Evolutionary conservation across 768 basidiomycete species (phyloP), one percentile per base, ranked within the genome.

Genomic region (Leccinum arenicola): DNA sequence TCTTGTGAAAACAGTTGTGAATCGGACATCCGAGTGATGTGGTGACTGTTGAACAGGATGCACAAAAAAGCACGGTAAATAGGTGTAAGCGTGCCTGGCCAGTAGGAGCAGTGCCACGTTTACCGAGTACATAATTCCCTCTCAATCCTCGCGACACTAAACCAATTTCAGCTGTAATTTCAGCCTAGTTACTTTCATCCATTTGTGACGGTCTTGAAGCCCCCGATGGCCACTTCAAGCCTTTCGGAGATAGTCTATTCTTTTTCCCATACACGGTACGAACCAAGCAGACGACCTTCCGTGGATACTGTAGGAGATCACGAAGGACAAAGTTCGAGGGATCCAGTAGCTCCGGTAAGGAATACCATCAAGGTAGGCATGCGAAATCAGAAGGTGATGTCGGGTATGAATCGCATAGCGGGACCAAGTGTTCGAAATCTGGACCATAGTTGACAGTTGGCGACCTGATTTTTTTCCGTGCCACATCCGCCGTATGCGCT

Each of bases 291-390:
- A 96, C 84, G 38, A 98, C 95, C 75, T 95, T 96, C 63, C 79
- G 77, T 12, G 97, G 64, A 38, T 86, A 80, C 29, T 78, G 75
- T 1, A 99, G 81, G 43, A 99, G 79, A 69, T 96, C 88, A 43
- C 81, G 80, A 52, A 98, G 77, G 60, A 98, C 84, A 73, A 96
- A 98, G 6, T 92, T 93, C 97, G 17, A 99, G 80, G 80, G 95
- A 99, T 2, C 97, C 97, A 9, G 97, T 98, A 5, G 93, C 95
- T 6, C 97, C 97, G 6, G 97, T 98, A 31, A 99, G 83, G 80
- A 99, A 97, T 29, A 98, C 82, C 0, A 91, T 92, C 45, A 95
- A 63, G 11, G 78, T 74, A 48, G 77, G 80, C 25, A 74, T 69
- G 21, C 68, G 64, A 87, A 87, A 64, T 86, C 82, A n/a, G 76